A percentile compares a stretch with the other conserved stretches of the same genome.
phyloP scores from a whole-genome alignment of 768 basidiomycete species.

The Cystofilobasidium ferigula region DNA sequence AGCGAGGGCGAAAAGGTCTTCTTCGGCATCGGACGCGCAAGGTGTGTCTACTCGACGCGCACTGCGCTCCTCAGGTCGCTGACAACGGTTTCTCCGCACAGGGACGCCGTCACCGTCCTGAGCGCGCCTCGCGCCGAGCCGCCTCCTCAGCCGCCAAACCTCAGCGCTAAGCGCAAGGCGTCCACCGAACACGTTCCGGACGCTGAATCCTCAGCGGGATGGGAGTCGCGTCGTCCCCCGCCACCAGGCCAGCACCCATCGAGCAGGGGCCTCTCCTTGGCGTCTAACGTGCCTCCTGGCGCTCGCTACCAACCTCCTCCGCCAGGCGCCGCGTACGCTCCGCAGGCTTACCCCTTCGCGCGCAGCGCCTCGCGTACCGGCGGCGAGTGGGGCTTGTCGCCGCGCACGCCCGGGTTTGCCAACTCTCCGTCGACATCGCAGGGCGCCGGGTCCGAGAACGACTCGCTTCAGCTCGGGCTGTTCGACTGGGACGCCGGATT shows the following conservation, averaged over 20 bases:
- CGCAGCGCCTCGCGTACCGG: not conserved
- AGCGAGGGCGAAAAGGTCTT: slow-evolving; percentile 9
- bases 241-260: not conserved
- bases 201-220: not conserved
- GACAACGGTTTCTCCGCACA: not conserved
- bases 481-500: not conserved
- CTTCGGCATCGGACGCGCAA: slow-evolving; percentile 25
- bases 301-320: not conserved
- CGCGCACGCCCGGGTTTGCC: not conserved
- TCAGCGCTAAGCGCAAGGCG: not conserved
- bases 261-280: not conserved
- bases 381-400: not conserved
- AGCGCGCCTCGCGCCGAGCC: slow-evolving; percentile 16
- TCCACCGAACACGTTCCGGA: not conserved
- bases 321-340: not conserved
- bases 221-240: not conserved
- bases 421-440: slow-evolving; percentile 3
- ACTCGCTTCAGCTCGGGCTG: slow-evolving; percentile 1
- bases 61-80: not conserved
- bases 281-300: not conserved
- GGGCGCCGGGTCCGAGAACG: not conserved
- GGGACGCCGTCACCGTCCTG: slow-evolving; percentile 23
- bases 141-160: not conserved
- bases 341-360: not conserved
- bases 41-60: not conserved